Base-by-base conservation (phyloP, 352 stramenopile species). In the Phytophthora fragariaefolia region DNA sequence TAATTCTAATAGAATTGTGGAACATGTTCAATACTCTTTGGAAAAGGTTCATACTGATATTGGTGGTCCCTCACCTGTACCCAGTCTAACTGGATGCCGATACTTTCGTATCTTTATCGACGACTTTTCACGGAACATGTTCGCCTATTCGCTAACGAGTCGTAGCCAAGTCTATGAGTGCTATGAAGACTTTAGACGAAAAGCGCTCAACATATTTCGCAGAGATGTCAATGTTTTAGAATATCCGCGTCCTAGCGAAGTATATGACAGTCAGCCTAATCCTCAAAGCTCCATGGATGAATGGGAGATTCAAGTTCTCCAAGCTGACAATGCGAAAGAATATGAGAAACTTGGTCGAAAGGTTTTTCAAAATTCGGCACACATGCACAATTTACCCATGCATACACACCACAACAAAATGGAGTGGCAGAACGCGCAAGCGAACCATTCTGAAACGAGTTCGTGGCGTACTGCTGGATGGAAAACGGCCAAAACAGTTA, bases 71-170 rank as follows among this genome's bases (percentile, higher is more conserved):
- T 34, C 49, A n/a, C 17, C 40, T 46, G 42, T 47, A 34, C 24
- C 46, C 18, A 65, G 32, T 10, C 63, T 66, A 20, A 55, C 48
- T 63, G 56, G 56, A n/a, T 66, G 27, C 15, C 58, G 49, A 2
- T 74, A 67, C 15, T 67, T 74, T 38, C 10, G 58, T 10, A 49
- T 67, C 26, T 69, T 73, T 34, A 73, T 73, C 13, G 66, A 66
- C 42, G 59, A 69, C 43, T 64, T 58, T 42, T 55, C 60, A 18
- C 47, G 50, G 26, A 71, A 53, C 51, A 62, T 61, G 55, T 71
- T 58, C 40, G 54, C 52, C 13, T 73, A 66, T 12, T 5, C 48
- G 1, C 69, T 72, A 0, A 62, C 58, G 18, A 32, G 23, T 0
- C 45, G 28, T 24, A 60, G 26, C 28, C 30, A 72, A 23, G 3